Base-by-base conservation (phyloP, 2,329 filamentous ascomycete genomes). In the Orbilia javanica region DNA sequence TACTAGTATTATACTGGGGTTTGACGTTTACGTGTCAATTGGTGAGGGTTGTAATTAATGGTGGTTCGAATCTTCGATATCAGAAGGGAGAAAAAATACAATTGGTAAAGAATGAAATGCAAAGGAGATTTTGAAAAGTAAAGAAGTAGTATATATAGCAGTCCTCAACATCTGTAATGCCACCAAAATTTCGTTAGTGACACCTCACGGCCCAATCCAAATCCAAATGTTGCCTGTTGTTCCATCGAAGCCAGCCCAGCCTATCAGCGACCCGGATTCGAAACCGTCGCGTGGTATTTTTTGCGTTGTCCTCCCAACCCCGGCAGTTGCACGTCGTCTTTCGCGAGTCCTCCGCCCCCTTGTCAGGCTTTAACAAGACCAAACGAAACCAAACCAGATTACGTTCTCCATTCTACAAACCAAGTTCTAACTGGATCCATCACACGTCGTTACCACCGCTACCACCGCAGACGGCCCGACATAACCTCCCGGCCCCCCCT, bases 371-470 rank as follows among this genome's bases (percentile, higher is more conserved):
- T n/a, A n/a, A n/a, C n/a, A n/a, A n/a, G n/a, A n/a, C n/a, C n/a
- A n/a, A n/a, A n/a, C n/a, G n/a, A n/a, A n/a, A 25, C 34, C 60
- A 67, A 53, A 34, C 63, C 55, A 42, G 55, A 60, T 60, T 60
- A 60, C 55, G 55, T 60, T 60, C 52, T 57, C 31, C 50, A 39
- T 1, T 15, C 36, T 15, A n/a, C n/a, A n/a, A 2, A 8, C 50
- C 27, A 53, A 53, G 15, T 39, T 39, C 36, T 15, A 15, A 13
- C 13, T 39, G 11, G 7, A 39, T n/a, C n/a, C n/a, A 48, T 11
- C 27, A 57, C 53, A 73, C 60, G 66, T 74, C 70, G 63, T 42
- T 62, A 67, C 42, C 79, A 80, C 29, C 42, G 22, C 64, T 39
- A 46, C 46, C 48, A 42, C 13, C 25, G 34, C n/a, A 36, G 22